Evolutionary conservation across 345 rosid genomes (phyloP).

Genomic region (Boechera divaricarpa): DNA sequence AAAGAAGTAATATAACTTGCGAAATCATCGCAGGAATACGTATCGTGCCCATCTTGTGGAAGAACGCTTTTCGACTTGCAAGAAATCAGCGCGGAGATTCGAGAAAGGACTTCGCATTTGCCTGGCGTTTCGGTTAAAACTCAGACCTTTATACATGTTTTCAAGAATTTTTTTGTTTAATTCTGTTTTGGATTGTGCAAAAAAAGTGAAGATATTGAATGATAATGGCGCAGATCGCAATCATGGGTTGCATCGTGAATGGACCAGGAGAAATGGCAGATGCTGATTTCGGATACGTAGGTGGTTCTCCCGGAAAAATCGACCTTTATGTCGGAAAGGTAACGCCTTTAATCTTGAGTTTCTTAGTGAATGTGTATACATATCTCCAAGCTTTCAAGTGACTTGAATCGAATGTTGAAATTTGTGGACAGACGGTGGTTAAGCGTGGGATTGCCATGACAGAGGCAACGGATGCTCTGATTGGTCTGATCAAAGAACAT

Average conservation of each 20-base stretch:
- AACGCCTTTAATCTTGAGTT: constrained; percentile 1
- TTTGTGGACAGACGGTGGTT: constrained; percentile 79
- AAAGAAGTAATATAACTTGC: background rate
- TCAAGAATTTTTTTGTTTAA: background rate
- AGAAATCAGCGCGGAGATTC: constrained; percentile 90
- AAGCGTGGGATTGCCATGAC: constrained; percentile 93
- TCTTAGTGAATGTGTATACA: constrained; percentile 26
- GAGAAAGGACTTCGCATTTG: constrained; percentile 91
- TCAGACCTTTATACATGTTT: background rate
- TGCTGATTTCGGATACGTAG: constrained; percentile 97
- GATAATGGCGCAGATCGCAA: background rate
- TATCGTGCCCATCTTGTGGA: constrained; percentile 97
- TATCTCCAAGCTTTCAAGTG: background rate
- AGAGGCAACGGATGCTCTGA: constrained; percentile 82
- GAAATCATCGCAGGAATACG: constrained; percentile 70
- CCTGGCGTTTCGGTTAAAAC: constrained; percentile 91
- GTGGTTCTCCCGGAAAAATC: constrained; percentile 97
- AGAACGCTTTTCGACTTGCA: constrained; percentile 97
- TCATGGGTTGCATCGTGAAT: constrained; percentile 74
- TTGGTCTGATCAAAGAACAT: constrained; percentile 88
- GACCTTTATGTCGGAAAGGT: constrained; percentile 99
- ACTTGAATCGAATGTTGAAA: background rate
- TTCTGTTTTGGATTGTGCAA: no score
- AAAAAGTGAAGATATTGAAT: no score
- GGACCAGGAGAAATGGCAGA: constrained; percentile 99